Evolutionary conservation across 2,329 filamentous ascomycete genomes (phyloP).

Genomic region (Coleophoma cylindrospora): DNA sequence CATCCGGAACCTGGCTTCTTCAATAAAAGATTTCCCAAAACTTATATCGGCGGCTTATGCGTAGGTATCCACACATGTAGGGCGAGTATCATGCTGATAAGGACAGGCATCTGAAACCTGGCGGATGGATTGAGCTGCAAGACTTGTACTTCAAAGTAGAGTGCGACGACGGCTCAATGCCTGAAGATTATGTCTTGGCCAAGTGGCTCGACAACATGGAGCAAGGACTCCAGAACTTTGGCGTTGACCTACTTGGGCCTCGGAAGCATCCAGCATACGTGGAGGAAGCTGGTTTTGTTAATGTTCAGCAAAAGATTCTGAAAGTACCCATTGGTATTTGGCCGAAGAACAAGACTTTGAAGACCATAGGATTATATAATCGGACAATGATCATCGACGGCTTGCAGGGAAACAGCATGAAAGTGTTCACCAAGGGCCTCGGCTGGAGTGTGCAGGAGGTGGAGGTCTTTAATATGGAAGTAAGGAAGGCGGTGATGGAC

Average conservation of each 20-base stretch:
- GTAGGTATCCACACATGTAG: neutral
- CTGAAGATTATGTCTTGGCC: conserved; percentile 1
- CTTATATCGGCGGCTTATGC: conserved; percentile 4
- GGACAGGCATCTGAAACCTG: conserved; percentile 4
- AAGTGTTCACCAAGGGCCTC: neutral
- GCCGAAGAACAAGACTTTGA: conserved; percentile 34
- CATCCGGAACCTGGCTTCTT: conserved; percentile 3
- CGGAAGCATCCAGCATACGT: conserved; percentile 1
- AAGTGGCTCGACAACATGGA: conserved; percentile 1
- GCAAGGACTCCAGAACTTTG: conserved; percentile 5
- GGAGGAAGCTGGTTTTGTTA: conserved; percentile 5
- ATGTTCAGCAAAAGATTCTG: conserved; percentile 36
- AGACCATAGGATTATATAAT: conserved; percentile 14
- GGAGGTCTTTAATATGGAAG: neutral
- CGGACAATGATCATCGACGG: conserved; percentile 6
- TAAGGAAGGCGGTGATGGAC: neutral
- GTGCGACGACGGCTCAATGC: conserved; percentile 7
- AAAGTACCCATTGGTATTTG: conserved; percentile 51
- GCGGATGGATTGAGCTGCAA: conserved; percentile 9
- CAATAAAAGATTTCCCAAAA: conserved; percentile 6
- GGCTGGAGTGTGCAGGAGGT: neutral
- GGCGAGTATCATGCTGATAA: neutral
- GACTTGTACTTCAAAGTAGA: neutral
- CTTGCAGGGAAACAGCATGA: conserved; percentile 1
- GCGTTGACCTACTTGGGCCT: conserved; percentile 4